Percentiles rank a stretch among this genome's conserved stretches.
Evolutionary conservation across 1,284 basidiomycete species (phyloP).

Genomic region (Ceratorhiza oryzae-sativae): DNA sequence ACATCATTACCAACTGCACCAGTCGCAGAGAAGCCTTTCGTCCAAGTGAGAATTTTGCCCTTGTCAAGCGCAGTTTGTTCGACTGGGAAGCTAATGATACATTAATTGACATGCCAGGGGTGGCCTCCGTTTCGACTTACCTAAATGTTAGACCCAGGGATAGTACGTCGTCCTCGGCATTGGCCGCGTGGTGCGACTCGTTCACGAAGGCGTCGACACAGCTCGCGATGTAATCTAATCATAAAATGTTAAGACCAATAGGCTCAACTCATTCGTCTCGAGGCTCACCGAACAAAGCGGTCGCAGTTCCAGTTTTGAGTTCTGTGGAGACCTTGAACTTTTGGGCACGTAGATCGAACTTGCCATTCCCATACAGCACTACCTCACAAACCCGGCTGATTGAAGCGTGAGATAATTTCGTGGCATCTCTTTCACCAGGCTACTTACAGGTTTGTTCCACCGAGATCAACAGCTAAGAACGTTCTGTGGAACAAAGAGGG

Average conservation of each 20-base stretch:
- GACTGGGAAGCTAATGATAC: constrained; percentile 77
- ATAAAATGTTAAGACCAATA: neutral
- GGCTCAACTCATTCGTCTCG: too few relatives aligned
- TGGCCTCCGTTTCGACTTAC: constrained; percentile 45
- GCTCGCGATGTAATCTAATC: constrained; percentile 90
- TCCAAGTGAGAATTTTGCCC: constrained; percentile 94
- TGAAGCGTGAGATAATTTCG: neutral
- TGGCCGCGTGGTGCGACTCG: constrained; percentile 49
- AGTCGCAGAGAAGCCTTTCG: constrained; percentile 93
- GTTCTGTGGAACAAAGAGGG: constrained; percentile 61
- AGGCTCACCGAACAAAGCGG: constrained; percentile 77
- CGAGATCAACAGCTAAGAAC: constrained; percentile 92
- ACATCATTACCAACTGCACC: constrained; percentile 94
- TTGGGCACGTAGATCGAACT: constrained; percentile 88
- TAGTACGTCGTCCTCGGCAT: constrained; percentile 58
- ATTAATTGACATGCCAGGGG: constrained; percentile 7
- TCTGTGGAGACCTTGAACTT: constrained; percentile 93
- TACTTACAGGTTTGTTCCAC: constrained; percentile 91
- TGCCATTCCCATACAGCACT: constrained; percentile 84
- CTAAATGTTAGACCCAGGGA: constrained; percentile 92
- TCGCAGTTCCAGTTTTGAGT: constrained; percentile 88
- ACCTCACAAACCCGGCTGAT: constrained; percentile 92
- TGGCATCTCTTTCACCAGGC: constrained; percentile 26
- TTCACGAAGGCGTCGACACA: constrained; percentile 94
- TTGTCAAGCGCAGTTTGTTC: constrained; percentile 92